A percentile compares a stretch with the other conserved stretches of the same genome.
Conservation (phyloP, 805 yeast species). For the Metschnikowia proteae region DNA sequence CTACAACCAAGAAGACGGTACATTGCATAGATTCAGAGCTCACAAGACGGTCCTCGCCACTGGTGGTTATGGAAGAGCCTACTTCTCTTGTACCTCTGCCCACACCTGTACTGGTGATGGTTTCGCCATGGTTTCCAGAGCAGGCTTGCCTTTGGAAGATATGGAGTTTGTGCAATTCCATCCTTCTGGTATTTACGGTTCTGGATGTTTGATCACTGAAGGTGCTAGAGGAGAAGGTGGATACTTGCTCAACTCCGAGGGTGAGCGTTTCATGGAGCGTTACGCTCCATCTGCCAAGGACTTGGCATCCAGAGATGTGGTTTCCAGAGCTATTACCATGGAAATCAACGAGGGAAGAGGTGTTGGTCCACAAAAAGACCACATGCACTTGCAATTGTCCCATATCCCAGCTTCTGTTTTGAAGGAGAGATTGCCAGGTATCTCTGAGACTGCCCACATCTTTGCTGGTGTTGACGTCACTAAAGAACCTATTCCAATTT, state of each 20-base stretch:
- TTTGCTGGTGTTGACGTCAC: constrained; percentile 99
- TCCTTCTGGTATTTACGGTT: constrained; percentile 98
- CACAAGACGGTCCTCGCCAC: constrained; percentile 96
- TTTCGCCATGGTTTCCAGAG: constrained; percentile 96
- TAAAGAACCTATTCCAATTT: constrained; percentile 96
- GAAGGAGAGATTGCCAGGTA: constrained; percentile 97
- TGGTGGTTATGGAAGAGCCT: constrained; percentile 98
- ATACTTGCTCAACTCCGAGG: constrained; percentile 89
- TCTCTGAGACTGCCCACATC: constrained; percentile 96
- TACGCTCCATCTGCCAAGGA: constrained; percentile 99
- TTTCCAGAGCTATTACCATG: constrained; percentile 96
- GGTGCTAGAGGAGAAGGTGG: constrained; percentile 99
- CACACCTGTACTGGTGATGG: constrained; percentile 99
- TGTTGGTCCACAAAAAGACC: constrained; percentile 95
- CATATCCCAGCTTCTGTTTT: constrained; percentile 91
- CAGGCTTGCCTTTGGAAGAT: constrained; percentile 97
- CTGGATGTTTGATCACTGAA: constrained; percentile 98
- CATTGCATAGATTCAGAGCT: constrained; percentile 94
- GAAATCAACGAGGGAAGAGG: constrained; percentile 99
- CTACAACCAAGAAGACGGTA: constrained; percentile 98
- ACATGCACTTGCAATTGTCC: constrained; percentile 88
- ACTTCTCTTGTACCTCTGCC: constrained; percentile 98
- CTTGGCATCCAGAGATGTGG: constrained; percentile 97
- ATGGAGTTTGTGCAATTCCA: constrained; percentile 98
- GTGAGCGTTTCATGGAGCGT: constrained; percentile 99